Conservation (phyloP, 2,329 filamentous ascomycete genomes). For the Pyrenophora seminiperda region DNA sequence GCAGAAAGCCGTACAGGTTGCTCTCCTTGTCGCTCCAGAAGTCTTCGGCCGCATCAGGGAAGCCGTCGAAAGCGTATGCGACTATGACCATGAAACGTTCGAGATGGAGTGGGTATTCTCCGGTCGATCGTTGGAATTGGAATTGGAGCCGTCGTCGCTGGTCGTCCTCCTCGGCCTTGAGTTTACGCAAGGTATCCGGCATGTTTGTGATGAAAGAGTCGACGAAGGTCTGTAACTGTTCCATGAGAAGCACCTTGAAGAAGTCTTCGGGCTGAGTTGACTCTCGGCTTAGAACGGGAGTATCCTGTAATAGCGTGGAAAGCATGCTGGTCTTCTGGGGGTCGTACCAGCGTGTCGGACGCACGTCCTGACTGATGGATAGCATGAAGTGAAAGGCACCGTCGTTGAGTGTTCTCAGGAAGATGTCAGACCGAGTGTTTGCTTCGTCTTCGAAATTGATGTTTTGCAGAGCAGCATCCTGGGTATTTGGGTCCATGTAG, state of each 20-base stretch:
- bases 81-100: conserved; percentile 93
- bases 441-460: conserved; percentile 71
- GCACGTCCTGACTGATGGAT: conserved; percentile 80
- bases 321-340: conserved; percentile 82
- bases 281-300: conserved; percentile 70
- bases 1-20: conserved; percentile 90
- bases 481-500: conserved; percentile 74
- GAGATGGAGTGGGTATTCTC: conserved; percentile 63
- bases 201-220: conserved; percentile 95
- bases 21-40: conserved; percentile 95
- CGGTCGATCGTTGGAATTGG: conserved; percentile 55
- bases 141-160: conserved; percentile 63
- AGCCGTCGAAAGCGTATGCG: conserved; percentile 85
- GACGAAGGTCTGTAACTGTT: conserved; percentile 82
- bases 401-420: conserved; percentile 79
- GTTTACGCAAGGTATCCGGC: conserved; percentile 83
- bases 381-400: conserved; percentile 92
- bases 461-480: conserved; percentile 55
- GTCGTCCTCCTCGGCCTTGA: conserved; percentile 88
- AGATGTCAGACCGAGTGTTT: conserved; percentile 71
- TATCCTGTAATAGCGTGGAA: conserved; percentile 80
- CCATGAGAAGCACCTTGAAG: conserved; percentile 75
- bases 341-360: conserved; percentile 83
- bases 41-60: conserved; percentile 79
- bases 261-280: conserved; percentile 70